A percentile compares a stretch with the other conserved stretches of the same genome.
These are phyloP conservation scores for Wickerhamomyces canadensis DNA, from an alignment of 805 yeast genomes.

Conservation along the genomic window DNA sequence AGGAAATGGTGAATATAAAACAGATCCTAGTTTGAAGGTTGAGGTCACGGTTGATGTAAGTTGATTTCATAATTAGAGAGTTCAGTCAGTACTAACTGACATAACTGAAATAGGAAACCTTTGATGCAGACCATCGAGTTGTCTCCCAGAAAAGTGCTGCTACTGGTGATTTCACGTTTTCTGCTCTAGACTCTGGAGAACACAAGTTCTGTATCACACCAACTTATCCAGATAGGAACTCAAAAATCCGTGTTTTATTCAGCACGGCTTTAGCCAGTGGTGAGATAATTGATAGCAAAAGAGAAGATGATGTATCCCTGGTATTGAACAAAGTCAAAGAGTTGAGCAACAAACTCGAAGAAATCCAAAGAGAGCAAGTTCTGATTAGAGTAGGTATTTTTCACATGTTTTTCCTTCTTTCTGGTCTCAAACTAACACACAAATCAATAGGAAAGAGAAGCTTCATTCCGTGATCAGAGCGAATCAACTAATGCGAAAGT, in stretches of 20 bases:
- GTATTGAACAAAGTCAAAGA: constrained; percentile 51
- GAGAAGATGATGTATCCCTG: constrained; percentile 46
- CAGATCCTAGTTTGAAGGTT: constrained; percentile 51
- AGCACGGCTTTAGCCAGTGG: constrained; percentile 70
- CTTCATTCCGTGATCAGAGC: constrained; percentile 67
- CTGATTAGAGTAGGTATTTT: constrained; percentile 36
- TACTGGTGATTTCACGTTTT: constrained; percentile 68
- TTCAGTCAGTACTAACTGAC: constrained; percentile 6
- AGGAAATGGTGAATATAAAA: constrained; percentile 41
- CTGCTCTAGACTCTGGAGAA: constrained; percentile 79
- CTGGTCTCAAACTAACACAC: constrained; percentile 1
- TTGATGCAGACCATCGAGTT: constrained; percentile 79
- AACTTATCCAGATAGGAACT: constrained; percentile 33
- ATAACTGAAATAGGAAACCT: constrained; percentile 55
- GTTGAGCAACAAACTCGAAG: constrained; percentile 51
- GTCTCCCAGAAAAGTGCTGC: constrained; percentile 58
- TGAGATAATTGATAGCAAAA: constrained; percentile 56
- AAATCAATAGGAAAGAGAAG: constrained; percentile 53
- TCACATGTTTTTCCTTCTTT: too few relatives aligned
- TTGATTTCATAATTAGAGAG: constrained; percentile 8
- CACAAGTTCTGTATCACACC: constrained; percentile 77
- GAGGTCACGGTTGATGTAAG: constrained; percentile 63
- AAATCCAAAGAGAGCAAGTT: constrained; percentile 60
- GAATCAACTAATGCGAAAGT: constrained; percentile 73
- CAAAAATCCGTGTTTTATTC: constrained; percentile 61